These are phyloP conservation scores for Carex scoparia DNA, from an alignment of 176 grass and related monocot species.

Conservation along the genomic window DNA sequence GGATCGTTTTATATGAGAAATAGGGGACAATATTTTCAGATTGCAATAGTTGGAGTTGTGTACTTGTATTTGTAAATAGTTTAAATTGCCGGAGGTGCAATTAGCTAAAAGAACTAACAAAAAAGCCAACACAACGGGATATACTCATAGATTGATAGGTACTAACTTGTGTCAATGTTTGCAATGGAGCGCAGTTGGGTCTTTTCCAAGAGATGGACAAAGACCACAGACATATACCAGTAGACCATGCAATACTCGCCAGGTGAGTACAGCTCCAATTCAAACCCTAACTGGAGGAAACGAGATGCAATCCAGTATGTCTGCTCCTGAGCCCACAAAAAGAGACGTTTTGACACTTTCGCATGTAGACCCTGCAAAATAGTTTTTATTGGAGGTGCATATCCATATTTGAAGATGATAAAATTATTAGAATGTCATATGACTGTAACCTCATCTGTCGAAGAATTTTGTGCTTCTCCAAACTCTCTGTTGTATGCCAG, in stretches of 20 bases:
- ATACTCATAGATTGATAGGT: conserved; percentile 5
- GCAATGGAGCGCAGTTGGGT: conserved; percentile 65
- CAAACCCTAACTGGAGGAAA: conserved; percentile 90
- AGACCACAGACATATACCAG: conserved; percentile 88
- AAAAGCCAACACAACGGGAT: not conserved
- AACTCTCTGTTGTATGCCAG: conserved; percentile 91
- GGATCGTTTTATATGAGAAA: not conserved
- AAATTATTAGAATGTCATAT: not conserved
- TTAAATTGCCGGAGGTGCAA: not conserved
- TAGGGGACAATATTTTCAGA: not conserved
- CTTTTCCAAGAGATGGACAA: conserved; percentile 73
- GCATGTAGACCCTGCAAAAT: conserved; percentile 62
- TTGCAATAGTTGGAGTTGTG: not conserved
- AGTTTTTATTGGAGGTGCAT: not conserved
- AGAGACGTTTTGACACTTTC: conserved; percentile 88
- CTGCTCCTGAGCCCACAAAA: conserved; percentile 84
- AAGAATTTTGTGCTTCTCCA: conserved; percentile 54
- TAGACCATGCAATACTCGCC: conserved; percentile 95
- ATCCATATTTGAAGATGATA: not conserved
- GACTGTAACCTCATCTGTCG: conserved; percentile 53
- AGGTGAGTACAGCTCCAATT: conserved; percentile 82
- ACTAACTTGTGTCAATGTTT: conserved; percentile 75
- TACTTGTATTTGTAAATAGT: conserved; percentile 1
- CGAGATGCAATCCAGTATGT: conserved; percentile 84
- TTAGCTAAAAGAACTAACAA: not conserved